Evolutionary conservation across 2,329 filamentous ascomycete species (phyloP), one percentile per base, ranked within the genome.

Genomic region (Aspergillus persii): DNA sequence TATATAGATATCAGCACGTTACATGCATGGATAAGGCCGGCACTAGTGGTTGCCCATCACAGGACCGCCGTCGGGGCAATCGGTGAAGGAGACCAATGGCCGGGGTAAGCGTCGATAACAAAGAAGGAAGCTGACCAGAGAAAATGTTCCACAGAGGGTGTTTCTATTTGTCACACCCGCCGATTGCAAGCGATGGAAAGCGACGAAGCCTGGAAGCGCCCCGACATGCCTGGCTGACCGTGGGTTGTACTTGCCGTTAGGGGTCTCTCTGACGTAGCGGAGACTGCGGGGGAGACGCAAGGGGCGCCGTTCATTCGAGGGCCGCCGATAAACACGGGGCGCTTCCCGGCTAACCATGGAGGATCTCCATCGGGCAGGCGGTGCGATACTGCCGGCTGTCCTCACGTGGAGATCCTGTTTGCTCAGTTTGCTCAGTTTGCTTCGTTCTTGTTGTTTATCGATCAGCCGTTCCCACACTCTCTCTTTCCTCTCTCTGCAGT

Each of bases 141-240:
- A 55, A 23, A 54, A 48, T 51, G 58, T 54, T 39, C 53, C 54
- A 56, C 54, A 61, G 30, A 47, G 46, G 5, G 55, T 56, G 58
- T 69, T 69, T 69, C 61, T 66, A 60, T 72, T 69, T 72, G 68
- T 71, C 65, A 71, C 63, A 56, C 55, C 49, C 70, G 39, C 54
- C 71, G 71, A 67, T 53, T 68, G 53, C 64, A 74, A 73, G 70
- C 71, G 71, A 69, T 52, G 68, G 49, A 69, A 74, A 74, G 71
- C 71, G 71, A 56, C 58, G 53, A 54, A 54, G 18, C 27, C 39
- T 30, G 53, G 36, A 12, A 11, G 36, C 26, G 27, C 39, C 9
- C 23, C 30, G 53, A 31, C 41, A 27, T 48, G 6, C 12, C 29
- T 53, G 54, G 44, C 54, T 56, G 8, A 39, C 18, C 27, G 46